phyloP scores from a whole-genome alignment of 805 yeast species.

The Jamesozyma rosinii region DNA sequence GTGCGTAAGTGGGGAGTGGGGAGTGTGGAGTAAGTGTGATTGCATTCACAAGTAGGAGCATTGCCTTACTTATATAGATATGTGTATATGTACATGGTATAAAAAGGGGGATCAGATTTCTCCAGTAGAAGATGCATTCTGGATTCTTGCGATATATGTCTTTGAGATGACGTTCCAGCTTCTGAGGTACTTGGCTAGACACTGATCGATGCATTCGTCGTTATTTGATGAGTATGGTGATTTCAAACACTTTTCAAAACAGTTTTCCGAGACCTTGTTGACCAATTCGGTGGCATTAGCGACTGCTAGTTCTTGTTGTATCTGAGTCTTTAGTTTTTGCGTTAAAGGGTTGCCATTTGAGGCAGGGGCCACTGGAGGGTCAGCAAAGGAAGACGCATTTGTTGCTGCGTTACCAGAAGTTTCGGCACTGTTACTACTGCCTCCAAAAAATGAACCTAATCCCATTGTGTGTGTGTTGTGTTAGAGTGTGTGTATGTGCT shows the following conservation, averaged over 20 bases:
- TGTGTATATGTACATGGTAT: background rate
- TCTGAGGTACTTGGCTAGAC: slow-evolving; percentile 80
- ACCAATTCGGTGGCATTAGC: slow-evolving; percentile 86
- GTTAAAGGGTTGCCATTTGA: slow-evolving; percentile 39
- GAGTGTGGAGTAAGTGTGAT: too few relatives aligned
- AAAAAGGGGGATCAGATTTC: slow-evolving; percentile 16
- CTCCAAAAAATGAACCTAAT: slow-evolving; percentile 4
- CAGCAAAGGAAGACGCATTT: slow-evolving; percentile 15
- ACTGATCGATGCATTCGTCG: slow-evolving; percentile 60
- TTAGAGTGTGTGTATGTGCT: too few relatives aligned
- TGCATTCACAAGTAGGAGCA: too few relatives aligned
- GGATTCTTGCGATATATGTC: slow-evolving; percentile 67
- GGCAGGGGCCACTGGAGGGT: too few relatives aligned
- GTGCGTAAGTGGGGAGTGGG: too few relatives aligned
- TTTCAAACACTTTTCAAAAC: slow-evolving; percentile 69
- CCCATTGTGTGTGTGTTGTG: too few relatives aligned
- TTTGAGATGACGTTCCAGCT: slow-evolving; percentile 82
- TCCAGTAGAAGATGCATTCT: slow-evolving; percentile 37
- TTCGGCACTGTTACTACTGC: background rate
- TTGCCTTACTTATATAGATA: too few relatives aligned
- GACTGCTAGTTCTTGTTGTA: slow-evolving; percentile 77
- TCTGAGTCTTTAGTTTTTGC: slow-evolving; percentile 56
- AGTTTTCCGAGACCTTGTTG: slow-evolving; percentile 74
- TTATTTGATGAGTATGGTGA: slow-evolving; percentile 54
- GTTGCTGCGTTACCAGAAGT: background rate